These are phyloP conservation scores for Fagopyrum esculentum DNA, from an alignment of 148 eudicot genomes.

Conservation along the genomic window DNA sequence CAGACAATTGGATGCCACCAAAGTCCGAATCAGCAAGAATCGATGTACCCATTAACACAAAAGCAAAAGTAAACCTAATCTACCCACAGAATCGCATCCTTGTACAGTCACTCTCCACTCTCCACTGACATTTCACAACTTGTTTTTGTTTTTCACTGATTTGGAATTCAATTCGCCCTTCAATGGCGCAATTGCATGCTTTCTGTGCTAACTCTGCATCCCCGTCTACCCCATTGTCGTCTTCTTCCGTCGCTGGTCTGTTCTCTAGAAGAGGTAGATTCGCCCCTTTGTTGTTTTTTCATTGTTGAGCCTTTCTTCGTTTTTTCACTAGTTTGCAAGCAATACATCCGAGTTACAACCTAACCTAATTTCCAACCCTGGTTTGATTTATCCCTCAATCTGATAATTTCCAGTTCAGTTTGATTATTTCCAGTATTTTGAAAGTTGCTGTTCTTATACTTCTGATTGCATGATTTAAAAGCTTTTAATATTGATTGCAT, in stretches of 20 bases:
- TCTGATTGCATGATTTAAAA: neutral
- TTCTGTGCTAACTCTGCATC: constrained; percentile 11
- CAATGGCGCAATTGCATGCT: constrained; percentile 15
- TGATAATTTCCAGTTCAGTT: constrained; percentile 4
- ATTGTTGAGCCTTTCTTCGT: neutral
- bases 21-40: neutral
- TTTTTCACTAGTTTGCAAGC: neutral
- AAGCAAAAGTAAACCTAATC: neutral
- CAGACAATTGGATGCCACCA: neutral
- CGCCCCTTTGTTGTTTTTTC: neutral
- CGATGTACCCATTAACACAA: neutral
- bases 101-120: neutral
- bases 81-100: neutral
- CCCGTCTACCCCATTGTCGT: constrained; percentile 1
- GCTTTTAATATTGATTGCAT: neutral
- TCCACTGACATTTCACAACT: neutral
- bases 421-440: neutral
- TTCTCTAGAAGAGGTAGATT: constrained; percentile 13
- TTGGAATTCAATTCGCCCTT: neutral
- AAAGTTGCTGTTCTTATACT: neutral
- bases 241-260: neutral
- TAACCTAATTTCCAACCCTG: neutral
- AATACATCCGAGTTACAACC: neutral
- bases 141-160: neutral
- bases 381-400: neutral